Percentiles rank a stretch among this genome's conserved stretches.
Conservation (phyloP, 1,284 basidiomycete species). For the Anthracocystis walkeri region DNA sequence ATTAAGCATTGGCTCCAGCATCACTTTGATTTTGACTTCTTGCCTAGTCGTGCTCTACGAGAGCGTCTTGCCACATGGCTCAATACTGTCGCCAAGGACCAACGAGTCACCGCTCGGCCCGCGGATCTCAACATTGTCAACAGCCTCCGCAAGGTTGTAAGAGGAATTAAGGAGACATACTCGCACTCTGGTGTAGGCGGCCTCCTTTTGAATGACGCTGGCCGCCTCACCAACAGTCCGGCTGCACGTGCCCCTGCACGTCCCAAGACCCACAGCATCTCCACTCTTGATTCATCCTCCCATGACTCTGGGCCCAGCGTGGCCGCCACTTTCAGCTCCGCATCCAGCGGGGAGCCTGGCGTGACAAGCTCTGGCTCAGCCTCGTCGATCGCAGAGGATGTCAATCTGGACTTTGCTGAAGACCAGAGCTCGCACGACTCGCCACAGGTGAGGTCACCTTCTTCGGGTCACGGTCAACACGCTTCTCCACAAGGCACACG, state of each 20-base stretch:
- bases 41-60: constrained; percentile 54
- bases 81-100: constrained; percentile 49
- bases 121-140: constrained; percentile 55
- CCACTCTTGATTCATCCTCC: constrained; percentile 30
- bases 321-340: constrained; percentile 1
- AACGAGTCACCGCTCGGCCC: constrained; percentile 27
- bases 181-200: constrained; percentile 52
- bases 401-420: constrained; percentile 41
- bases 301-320: constrained; percentile 29
- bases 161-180: constrained; percentile 58
- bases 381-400: constrained; percentile 29
- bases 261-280: constrained; percentile 39
- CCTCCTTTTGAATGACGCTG: constrained; percentile 46
- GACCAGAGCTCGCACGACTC: constrained; percentile 32
- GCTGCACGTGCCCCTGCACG: constrained; percentile 11
- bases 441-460: constrained; percentile 14
- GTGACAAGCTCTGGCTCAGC: constrained; percentile 17
- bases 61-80: constrained; percentile 58
- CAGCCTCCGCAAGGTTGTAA: constrained; percentile 56
- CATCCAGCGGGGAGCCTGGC: constrained; percentile 15
- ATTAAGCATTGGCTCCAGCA: constrained; percentile 63
- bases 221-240: constrained; percentile 27
- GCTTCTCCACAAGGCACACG: constrained; percentile 14
- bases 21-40: constrained; percentile 63
- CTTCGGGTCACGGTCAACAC: constrained; percentile 3